A percentile compares a stretch with the other conserved stretches of the same genome.
phyloP scores from a whole-genome alignment of 2,329 filamentous ascomycete species.

The Fusarium sp. region DNA sequence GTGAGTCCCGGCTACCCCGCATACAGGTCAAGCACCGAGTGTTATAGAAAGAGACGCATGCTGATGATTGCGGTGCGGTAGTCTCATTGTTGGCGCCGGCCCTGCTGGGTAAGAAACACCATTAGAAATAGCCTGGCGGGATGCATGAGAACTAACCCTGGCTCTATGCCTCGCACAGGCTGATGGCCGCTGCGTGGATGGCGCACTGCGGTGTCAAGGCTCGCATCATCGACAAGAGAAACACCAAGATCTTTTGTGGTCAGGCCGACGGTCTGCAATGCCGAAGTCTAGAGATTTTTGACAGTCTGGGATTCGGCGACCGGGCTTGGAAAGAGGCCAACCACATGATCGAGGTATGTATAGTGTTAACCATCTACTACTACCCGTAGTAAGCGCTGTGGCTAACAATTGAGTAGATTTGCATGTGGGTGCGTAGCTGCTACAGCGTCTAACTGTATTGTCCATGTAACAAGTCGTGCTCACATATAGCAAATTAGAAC shows the following conservation, averaged over 20 bases:
- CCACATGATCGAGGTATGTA: constrained; percentile 68
- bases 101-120: constrained; percentile 13
- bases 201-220: constrained; percentile 28
- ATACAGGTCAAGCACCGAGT: not conserved
- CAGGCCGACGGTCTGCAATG: constrained; percentile 32
- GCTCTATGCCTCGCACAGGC: not conserved
- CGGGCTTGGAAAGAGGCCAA: constrained; percentile 72
- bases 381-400: not conserved
- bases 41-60: not conserved
- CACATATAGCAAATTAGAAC: constrained; percentile 18
- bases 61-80: not conserved
- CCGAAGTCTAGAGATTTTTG: constrained; percentile 70
- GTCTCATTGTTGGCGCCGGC: constrained; percentile 22
- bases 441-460: not conserved
- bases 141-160: not conserved
- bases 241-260: constrained; percentile 14
- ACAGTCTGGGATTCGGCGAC: constrained; percentile 74
- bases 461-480: constrained; percentile 10
- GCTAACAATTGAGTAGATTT: not conserved
- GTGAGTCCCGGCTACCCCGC: not conserved
- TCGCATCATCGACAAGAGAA: constrained; percentile 26
- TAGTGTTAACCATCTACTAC: too few species aligned
- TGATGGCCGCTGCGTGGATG: constrained; percentile 23
- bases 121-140: not conserved
- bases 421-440: not conserved